These are phyloP conservation scores for Micractinium conductrix DNA, from an alignment of 139 green algal species.

Conservation along the genomic window DNA sequence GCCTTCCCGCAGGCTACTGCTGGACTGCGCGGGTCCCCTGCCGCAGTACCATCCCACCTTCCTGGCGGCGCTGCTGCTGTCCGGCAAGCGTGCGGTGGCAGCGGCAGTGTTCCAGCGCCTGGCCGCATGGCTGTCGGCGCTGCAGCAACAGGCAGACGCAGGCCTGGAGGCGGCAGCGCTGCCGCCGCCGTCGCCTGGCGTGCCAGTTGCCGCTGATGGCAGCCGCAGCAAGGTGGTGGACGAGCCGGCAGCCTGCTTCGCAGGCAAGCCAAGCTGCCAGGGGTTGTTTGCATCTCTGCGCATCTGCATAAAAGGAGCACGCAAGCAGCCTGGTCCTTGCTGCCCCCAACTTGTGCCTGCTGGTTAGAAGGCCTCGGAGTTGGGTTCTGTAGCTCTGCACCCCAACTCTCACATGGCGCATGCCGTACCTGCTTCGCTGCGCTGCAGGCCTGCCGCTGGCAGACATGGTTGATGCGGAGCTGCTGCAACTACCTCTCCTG, in stretches of 20 bases:
- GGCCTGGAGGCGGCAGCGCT: background rate
- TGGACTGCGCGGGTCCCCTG: slow-evolving; percentile 24
- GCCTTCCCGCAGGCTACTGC: slow-evolving; percentile 23
- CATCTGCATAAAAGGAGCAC: too few relatives aligned
- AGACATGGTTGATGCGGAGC: background rate
- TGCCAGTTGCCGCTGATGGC: background rate
- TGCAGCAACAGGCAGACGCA: slow-evolving; percentile 15
- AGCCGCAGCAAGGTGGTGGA: too few relatives aligned
- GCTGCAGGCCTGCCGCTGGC: background rate
- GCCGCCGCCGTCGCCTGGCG: background rate
- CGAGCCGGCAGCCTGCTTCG: background rate
- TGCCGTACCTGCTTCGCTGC: background rate
- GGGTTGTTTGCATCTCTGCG: too few relatives aligned
- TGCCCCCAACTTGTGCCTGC: too few relatives aligned
- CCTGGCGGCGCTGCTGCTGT: slow-evolving; percentile 26
- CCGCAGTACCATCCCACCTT: slow-evolving; percentile 49
- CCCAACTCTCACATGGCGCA: too few relatives aligned
- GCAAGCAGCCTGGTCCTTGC: too few relatives aligned
- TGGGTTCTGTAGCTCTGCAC: too few relatives aligned
- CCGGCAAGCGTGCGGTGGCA: background rate
- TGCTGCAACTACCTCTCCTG: background rate
- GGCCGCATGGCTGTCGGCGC: background rate
- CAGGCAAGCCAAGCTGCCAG: background rate
- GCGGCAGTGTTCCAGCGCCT: slow-evolving; percentile 13
- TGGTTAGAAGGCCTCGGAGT: too few relatives aligned